phyloP scores from a whole-genome alignment of 2,329 filamentous ascomycete species.

The Gyromitra esculenta region DNA sequence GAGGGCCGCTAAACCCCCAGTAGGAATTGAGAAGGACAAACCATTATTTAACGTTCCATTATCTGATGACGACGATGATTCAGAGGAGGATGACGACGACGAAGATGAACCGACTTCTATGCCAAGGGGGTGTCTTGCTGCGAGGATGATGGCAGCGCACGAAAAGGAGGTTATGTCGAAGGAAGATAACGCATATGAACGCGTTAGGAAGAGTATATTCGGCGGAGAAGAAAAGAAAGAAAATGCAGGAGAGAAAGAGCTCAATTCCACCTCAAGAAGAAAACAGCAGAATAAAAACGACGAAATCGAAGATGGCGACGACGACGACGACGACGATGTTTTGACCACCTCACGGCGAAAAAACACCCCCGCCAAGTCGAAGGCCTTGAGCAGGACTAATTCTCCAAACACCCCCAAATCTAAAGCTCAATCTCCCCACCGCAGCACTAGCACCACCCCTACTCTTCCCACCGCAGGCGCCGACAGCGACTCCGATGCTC shows the following conservation, averaged over 20 bases:
- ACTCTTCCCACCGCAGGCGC: slow-evolving; percentile 76
- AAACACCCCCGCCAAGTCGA: slow-evolving; percentile 26
- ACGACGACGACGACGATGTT: slow-evolving; percentile 57
- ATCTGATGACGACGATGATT: slow-evolving; percentile 1
- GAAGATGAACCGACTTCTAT: slow-evolving; percentile 3
- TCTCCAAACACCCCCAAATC: slow-evolving; percentile 59
- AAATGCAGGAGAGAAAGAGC: neutral
- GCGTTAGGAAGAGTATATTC: slow-evolving; percentile 39
- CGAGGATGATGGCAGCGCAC: slow-evolving; percentile 51
- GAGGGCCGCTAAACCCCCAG: slow-evolving; percentile 43
- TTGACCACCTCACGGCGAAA: slow-evolving; percentile 48
- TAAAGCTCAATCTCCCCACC: slow-evolving; percentile 62
- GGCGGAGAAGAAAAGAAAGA: slow-evolving; percentile 1
- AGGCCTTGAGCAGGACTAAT: slow-evolving; percentile 26
- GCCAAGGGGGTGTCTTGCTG: slow-evolving; percentile 49
- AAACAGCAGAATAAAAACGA: slow-evolving; percentile 30
- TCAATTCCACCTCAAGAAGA: neutral
- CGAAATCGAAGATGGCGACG: slow-evolving; percentile 51
- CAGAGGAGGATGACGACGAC: slow-evolving; percentile 20
- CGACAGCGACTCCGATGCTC: slow-evolving; percentile 74
- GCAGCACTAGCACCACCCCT: slow-evolving; percentile 70
- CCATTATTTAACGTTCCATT: neutral
- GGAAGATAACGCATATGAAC: slow-evolving; percentile 42
- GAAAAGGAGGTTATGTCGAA: slow-evolving; percentile 37
- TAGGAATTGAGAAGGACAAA: neutral